A percentile compares a stretch with the other conserved stretches of the same genome.
Evolutionary conservation across 768 basidiomycete genomes (phyloP).

Genomic region (Amanita fuliginea): DNA sequence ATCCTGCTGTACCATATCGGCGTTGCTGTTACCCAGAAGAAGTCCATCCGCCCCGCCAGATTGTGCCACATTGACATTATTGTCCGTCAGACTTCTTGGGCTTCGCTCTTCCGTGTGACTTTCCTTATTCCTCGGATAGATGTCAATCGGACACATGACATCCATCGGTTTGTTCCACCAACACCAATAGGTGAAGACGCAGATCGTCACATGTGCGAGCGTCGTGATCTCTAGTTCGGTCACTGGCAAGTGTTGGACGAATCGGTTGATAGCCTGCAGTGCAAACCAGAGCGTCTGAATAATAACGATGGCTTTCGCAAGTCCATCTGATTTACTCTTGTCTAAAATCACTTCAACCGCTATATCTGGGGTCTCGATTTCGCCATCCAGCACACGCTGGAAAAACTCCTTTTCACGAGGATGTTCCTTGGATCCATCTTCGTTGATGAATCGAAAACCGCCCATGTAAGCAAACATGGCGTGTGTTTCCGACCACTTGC

Average conservation of each 20-base stretch:
- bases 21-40: no score
- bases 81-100: neutral
- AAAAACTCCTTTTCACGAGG: neutral
- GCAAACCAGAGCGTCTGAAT: conserved; percentile 23
- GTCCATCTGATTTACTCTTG: conserved; percentile 19
- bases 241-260: conserved; percentile 12
- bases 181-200: conserved; percentile 15
- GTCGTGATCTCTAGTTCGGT: conserved; percentile 23
- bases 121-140: neutral
- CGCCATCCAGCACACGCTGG: neutral
- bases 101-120: neutral
- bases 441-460: conserved; percentile 12
- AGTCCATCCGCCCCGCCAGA: no score
- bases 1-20: no score
- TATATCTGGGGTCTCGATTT: neutral
- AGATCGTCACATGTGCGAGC: conserved; percentile 18
- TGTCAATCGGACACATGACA: conserved; percentile 5
- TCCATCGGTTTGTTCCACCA: conserved; percentile 26
- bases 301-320: conserved; percentile 19
- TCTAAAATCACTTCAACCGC: conserved; percentile 16
- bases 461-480: conserved; percentile 19
- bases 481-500: conserved; percentile 13
- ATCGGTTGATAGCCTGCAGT: conserved; percentile 16
- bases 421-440: neutral
- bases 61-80: no score